phyloP scores from a whole-genome alignment of 164 flowering plant species.

The Vitis rotundifolia region DNA sequence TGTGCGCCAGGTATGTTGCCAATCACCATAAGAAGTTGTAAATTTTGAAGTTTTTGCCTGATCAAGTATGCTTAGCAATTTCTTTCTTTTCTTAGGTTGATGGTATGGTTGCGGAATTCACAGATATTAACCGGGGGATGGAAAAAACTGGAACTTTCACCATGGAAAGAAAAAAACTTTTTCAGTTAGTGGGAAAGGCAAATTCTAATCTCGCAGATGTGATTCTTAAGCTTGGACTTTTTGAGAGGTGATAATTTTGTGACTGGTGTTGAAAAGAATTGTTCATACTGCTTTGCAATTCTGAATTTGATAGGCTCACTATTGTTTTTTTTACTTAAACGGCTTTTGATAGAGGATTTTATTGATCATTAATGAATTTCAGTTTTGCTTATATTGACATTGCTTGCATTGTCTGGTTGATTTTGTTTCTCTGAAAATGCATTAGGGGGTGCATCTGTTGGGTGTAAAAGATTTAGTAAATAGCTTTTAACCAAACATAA shows the following conservation, averaged over 20 bases:
- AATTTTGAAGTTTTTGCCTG: background rate
- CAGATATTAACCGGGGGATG: constrained; percentile 93
- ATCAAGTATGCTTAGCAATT: background rate
- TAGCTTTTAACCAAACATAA: too few relatives aligned
- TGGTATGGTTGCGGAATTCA: constrained; percentile 97
- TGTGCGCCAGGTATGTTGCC: constrained; percentile 74
- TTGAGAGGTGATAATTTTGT: constrained; percentile 68
- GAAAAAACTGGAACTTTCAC: constrained; percentile 95
- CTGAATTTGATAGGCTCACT: background rate
- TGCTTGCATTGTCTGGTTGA: too few relatives aligned
- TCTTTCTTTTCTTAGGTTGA: constrained; percentile 60
- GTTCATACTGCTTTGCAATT: background rate
- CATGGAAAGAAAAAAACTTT: constrained; percentile 88
- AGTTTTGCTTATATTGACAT: too few relatives aligned
- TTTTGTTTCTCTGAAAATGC: too few relatives aligned
- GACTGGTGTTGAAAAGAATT: background rate
- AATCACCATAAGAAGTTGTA: background rate
- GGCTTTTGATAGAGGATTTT: background rate
- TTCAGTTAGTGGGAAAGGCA: constrained; percentile 93
- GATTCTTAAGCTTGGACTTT: constrained; percentile 92
- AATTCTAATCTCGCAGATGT: constrained; percentile 95
- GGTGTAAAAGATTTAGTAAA: too few relatives aligned
- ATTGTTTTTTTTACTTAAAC: background rate
- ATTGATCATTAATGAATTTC: too few relatives aligned
- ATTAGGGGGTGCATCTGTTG: too few relatives aligned